Evolutionary conservation across 257 asterid genomes (phyloP).

Genomic region (Leonotis leonurus): DNA sequence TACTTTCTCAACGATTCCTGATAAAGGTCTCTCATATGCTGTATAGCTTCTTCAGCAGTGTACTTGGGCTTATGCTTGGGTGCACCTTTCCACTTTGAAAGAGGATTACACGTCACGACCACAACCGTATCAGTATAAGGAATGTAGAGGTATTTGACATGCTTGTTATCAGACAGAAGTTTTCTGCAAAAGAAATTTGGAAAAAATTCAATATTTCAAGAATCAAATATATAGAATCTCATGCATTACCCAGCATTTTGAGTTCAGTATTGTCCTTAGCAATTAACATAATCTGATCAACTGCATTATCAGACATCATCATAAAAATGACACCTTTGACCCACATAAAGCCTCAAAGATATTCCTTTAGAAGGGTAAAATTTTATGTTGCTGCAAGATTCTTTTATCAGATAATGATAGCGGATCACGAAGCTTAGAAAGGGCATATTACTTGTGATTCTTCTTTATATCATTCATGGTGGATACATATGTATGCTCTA

Average conservation of each 20-base stretch:
- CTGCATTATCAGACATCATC: conserved; percentile 33
- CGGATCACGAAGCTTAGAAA: conserved; percentile 10
- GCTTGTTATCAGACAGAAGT: conserved; percentile 84
- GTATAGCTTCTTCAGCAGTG: conserved; percentile 71
- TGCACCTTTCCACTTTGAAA: conserved; percentile 63
- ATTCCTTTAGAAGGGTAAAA: neutral
- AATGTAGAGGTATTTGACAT: conserved; percentile 79
- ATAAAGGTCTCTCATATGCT: conserved; percentile 68
- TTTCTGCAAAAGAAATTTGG: conserved; percentile 50
- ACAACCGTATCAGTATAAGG: conserved; percentile 91
- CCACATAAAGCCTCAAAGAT: neutral
- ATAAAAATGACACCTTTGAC: neutral
- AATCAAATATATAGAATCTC: neutral
- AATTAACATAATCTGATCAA: conserved; percentile 31
- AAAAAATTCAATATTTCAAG: neutral
- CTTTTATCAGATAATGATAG: neutral
- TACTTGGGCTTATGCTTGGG: conserved; percentile 67
- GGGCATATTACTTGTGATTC: conserved; percentile 70
- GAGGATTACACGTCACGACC: conserved; percentile 85
- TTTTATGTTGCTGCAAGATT: neutral
- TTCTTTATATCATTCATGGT: conserved; percentile 69
- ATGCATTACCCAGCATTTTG: no score
- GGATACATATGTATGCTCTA: conserved; percentile 80
- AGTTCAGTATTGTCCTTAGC: no score
- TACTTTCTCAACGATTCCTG: conserved; percentile 48